Evolutionary conservation across 768 basidiomycete genomes (phyloP), one percentile per base, ranked within the genome.

Genomic region (Tricholoma terreum): DNA sequence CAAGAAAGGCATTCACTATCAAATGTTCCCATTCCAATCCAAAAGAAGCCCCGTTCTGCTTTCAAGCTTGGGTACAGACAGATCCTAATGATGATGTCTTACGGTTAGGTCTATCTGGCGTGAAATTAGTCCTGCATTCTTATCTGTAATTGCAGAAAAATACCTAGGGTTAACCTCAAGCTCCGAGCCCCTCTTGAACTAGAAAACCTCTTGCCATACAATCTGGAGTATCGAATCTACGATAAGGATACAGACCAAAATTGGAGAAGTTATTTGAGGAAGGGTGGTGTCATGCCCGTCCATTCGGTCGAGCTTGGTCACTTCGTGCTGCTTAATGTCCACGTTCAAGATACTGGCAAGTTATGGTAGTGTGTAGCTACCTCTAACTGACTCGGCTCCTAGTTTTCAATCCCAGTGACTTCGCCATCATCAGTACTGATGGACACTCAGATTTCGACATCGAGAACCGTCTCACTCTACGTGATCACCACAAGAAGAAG

Each of bases 401-500:
- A 40, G 94, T 85, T 12, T 92, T 94, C 77, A 90, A 89, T 65
- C 89, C 93, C 14, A 96, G 94, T 68, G 95, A 98, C 57, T 99
- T 97, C 64, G 89, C 94, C 2, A 98, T 99, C 71, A 95, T 99
- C 73, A 98, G 94, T 67, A 92, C 92, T 14, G 94, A 97, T 67
- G 87, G 86, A 27, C 84, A 92, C 54, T 90, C 94, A 3, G 94
- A 94, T 71, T 93, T 94, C 61, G 90, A 89, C 58, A 79, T 85
- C 54, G 97, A 95, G 71, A 82, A 78, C 52, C 80, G 76, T 34
- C 72, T 98, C 49, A 81, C 80, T 6, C 71, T 98, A 46, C 80
- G 84, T 4, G 97, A 98, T 70, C 73, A 80, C 52, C 75, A 77
- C 36, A 87, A 86, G 53, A 80, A 89, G 49, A 94, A 90, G 68